phyloP scores from a whole-genome alignment of 1,139 yeast species.

The Hyphopichia pseudoburtonii region DNA sequence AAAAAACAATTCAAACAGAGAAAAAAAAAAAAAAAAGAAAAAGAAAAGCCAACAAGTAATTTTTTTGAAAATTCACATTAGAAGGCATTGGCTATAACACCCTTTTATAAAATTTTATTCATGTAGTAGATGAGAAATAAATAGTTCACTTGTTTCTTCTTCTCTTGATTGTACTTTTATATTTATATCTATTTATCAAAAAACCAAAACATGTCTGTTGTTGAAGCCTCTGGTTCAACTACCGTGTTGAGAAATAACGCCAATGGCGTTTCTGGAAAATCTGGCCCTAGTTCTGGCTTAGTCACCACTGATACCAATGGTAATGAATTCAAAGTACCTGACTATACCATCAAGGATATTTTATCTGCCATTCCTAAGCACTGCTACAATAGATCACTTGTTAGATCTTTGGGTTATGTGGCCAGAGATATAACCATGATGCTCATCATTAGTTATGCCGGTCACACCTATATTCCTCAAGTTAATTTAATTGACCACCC shows the following conservation, averaged over 20 bases:
- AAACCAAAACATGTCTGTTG: constrained; percentile 13
- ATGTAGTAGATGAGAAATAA: no score
- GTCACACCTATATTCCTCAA: constrained; percentile 50
- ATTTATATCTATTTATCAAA: no score
- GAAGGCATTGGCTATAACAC: no score
- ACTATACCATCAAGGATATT: constrained; percentile 70
- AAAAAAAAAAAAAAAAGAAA: no score
- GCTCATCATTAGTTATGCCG: constrained; percentile 50
- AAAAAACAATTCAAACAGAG: no score
- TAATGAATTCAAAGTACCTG: constrained; percentile 68
- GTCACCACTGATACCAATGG: constrained; percentile 64
- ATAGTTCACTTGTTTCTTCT: no score
- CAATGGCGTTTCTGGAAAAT: constrained; percentile 3
- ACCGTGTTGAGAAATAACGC: constrained; percentile 25
- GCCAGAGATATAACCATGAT: constrained; percentile 61
- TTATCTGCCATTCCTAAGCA: constrained; percentile 72
- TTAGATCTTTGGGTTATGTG: constrained; percentile 61
- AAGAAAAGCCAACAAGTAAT: no score
- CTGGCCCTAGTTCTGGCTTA: constrained; percentile 18
- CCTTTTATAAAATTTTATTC: no score
- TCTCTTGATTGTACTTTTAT: constrained; percentile 1
- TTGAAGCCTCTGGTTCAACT: constrained; percentile 8
- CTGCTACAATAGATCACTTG: constrained; percentile 66
- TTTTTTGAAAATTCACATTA: no score
- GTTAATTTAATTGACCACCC: constrained; percentile 23